These are phyloP conservation scores for Cystofilobasidium capitatum DNA, from an alignment of 768 basidiomycete genomes.

Conservation along the genomic window DNA sequence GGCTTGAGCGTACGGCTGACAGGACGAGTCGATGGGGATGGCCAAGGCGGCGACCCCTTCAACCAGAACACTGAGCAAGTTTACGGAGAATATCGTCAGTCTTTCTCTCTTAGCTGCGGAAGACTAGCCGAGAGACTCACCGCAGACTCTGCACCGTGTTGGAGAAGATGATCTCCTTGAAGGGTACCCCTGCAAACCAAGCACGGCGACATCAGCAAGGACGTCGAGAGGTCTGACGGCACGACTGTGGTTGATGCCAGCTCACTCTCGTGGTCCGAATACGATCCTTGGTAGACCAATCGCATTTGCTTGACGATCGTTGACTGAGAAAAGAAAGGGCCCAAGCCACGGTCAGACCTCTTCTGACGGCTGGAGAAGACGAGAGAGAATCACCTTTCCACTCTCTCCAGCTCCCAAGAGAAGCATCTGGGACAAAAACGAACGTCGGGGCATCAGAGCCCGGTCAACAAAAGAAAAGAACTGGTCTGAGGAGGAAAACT, in stretches of 20 bases:
- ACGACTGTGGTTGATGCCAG: not conserved
- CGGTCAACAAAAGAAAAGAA: not conserved
- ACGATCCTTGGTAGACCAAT: not conserved
- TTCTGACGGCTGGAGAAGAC: conserved; percentile 47
- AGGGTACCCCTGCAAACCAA: not conserved
- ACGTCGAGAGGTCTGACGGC: not conserved
- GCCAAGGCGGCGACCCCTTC: not conserved
- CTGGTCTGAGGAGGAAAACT: not conserved
- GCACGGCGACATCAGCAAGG: not conserved
- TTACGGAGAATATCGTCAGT: not conserved
- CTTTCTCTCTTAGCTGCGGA: not conserved
- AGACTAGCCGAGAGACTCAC: conserved; percentile 42
- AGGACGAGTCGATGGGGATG: not conserved
- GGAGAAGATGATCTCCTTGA: conserved; percentile 53
- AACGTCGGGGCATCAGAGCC: not conserved
- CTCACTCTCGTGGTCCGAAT: no score
- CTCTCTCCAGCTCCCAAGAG: conserved; percentile 87
- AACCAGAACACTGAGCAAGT: not conserved
- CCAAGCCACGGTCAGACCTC: not conserved
- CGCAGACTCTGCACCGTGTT: conserved; percentile 79
- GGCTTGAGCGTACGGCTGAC: not conserved
- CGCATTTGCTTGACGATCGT: conserved; percentile 19
- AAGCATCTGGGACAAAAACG: conserved; percentile 50
- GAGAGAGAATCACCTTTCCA: conserved; percentile 83
- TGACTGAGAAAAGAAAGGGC: not conserved